Conservation (phyloP, 2,329 filamentous ascomycete genomes). For the Trichophyton simii region DNA sequence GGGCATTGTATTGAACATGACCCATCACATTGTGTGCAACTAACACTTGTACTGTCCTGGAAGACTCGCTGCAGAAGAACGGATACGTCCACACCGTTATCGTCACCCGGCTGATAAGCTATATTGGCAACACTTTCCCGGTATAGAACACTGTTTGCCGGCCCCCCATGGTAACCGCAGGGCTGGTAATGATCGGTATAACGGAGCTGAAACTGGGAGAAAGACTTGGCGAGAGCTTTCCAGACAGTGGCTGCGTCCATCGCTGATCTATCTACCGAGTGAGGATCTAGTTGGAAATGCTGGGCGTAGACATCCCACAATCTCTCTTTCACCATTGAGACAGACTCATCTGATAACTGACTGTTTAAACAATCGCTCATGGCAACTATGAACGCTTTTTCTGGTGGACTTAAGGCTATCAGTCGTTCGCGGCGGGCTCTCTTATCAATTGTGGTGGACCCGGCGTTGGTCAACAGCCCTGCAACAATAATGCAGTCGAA, state of each 20-base stretch:
- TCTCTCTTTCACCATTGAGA: not conserved
- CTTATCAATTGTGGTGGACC: slow-evolving; percentile 24
- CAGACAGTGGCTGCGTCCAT: slow-evolving; percentile 6
- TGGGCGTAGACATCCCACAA: not conserved
- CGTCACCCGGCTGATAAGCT: slow-evolving; percentile 6
- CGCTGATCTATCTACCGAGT: not conserved
- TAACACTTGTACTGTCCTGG: not conserved
- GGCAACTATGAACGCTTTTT: slow-evolving; percentile 6
- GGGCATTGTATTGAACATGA: slow-evolving; percentile 8
- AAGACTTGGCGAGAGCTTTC: slow-evolving; percentile 4
- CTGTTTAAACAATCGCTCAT: slow-evolving; percentile 4
- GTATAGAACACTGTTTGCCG: not conserved
- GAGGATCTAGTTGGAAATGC: not conserved
- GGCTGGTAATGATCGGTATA: not conserved
- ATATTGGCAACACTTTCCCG: not conserved
- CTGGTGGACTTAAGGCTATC: not conserved
- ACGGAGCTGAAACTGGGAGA: slow-evolving; percentile 8
- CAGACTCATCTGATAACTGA: slow-evolving; percentile 4
- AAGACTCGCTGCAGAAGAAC: slow-evolving; percentile 16
- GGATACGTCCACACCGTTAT: slow-evolving; percentile 14
- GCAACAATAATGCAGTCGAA: slow-evolving; percentile 25
- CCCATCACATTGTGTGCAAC: slow-evolving; percentile 1
- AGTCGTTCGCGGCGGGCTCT: slow-evolving; percentile 1
- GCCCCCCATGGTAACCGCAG: not conserved
- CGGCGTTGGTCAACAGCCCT: slow-evolving; percentile 26